These are phyloP conservation scores for Fraxinus xanthoxyloides DNA, from an alignment of 305 asterid genomes.

Conservation along the genomic window DNA sequence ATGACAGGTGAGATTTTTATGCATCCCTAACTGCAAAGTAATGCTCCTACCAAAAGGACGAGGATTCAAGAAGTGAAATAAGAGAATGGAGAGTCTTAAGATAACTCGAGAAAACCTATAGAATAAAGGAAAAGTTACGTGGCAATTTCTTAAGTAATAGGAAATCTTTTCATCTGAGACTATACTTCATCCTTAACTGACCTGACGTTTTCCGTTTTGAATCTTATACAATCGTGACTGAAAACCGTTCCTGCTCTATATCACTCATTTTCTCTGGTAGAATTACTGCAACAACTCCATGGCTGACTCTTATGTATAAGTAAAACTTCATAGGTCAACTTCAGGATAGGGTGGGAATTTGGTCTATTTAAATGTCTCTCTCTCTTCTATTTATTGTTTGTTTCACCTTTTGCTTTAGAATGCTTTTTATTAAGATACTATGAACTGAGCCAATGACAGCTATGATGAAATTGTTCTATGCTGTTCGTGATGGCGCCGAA, in stretches of 20 bases:
- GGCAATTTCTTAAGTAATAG: not conserved
- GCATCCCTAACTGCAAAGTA: not conserved
- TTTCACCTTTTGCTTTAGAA: not conserved
- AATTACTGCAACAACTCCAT: not conserved
- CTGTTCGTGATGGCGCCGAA: not conserved
- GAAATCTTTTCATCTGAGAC: not conserved
- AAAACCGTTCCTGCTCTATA: not conserved
- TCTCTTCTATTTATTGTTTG: not conserved
- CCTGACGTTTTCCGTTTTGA: not conserved
- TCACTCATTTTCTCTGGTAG: not conserved
- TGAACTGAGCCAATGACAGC: not conserved
- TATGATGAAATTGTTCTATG: not conserved
- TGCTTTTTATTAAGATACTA: not conserved
- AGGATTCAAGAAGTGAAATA: not conserved
- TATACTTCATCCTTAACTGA: not conserved
- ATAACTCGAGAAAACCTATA: not conserved
- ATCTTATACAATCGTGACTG: not conserved
- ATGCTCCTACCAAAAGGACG: not conserved
- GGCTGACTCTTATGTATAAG: not conserved
- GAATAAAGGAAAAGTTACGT: not conserved
- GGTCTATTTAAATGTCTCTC: not conserved
- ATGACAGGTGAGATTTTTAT: constrained; percentile 68
- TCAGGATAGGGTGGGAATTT: not conserved
- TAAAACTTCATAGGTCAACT: not conserved
- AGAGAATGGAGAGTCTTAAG: not conserved